These are phyloP conservation scores for Penicillium ucsense DNA, from an alignment of 495 filamentous ascomycete genomes.

Conservation along the genomic window DNA sequence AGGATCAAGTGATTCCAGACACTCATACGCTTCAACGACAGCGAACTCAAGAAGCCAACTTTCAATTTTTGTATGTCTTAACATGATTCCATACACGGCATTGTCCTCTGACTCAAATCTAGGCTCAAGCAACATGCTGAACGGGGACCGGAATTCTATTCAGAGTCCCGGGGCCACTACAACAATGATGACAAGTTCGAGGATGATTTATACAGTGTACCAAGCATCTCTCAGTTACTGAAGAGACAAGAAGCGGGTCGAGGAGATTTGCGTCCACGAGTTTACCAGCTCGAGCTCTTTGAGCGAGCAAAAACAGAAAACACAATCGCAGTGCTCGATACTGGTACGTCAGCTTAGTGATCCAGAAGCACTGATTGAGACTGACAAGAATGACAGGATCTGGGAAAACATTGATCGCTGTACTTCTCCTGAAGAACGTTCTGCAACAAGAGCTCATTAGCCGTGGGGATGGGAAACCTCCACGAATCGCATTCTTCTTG, in stretches of 20 bases:
- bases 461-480: conserved; percentile 48
- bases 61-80: conserved; percentile 39
- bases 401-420: conserved; percentile 95
- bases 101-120: not conserved
- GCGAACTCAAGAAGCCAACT: conserved; percentile 41
- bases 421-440: conserved; percentile 69
- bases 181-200: not conserved
- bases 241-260: conserved; percentile 27
- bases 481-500: conserved; percentile 74
- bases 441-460: conserved; percentile 70
- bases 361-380: too few relatives aligned
- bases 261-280: conserved; percentile 60
- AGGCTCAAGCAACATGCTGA: conserved; percentile 34
- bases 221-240: conserved; percentile 36
- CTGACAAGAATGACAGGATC: conserved; percentile 47
- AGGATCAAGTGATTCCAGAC: conserved; percentile 11
- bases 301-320: conserved; percentile 81
- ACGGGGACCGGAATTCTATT: conserved; percentile 20
- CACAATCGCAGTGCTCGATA: conserved; percentile 92
- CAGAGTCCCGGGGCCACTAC: conserved; percentile 6
- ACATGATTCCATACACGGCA: not conserved
- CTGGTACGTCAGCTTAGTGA: conserved; percentile 39
- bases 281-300: conserved; percentile 90
- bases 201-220: conserved; percentile 7
- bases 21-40: conserved; percentile 34